Evolutionary conservation across 139 green algal genomes (phyloP), one percentile per base, ranked within the genome.

Genomic region (Chlamydomonas applanata): DNA sequence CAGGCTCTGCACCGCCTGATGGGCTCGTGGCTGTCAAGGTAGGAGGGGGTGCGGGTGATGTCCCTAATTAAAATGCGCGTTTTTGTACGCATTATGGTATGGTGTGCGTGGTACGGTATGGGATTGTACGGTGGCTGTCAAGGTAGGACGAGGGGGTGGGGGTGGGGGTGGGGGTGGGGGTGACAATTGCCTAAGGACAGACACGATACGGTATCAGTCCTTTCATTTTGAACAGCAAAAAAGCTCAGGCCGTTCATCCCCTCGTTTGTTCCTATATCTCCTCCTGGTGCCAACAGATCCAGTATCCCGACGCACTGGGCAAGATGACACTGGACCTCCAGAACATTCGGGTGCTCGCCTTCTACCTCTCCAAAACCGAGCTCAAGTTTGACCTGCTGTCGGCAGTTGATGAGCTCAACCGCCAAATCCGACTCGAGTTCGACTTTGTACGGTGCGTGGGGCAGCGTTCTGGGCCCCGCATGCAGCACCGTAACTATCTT

Each of bases 351-450:
- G 65, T 77, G 13, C 80, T 77, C 4, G 91, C 91, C 20, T 76
- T 71, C 7, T 97, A 93, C 77, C 80, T 97, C 65, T 84, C 79
- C 32, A 95, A 95, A 69, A 95, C 88, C 3, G 94, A 98, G 80
- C 73, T 98, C 72, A 89, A 93, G 72, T 98, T 98, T 71, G 94
- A 98, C 78, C 71, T 98, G 74, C 79, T 97, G 32, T 92, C 82
- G 1, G 93, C 94, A 24, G 91, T 98, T 32, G 91, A 95, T 69
- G 94, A 98, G 86, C 88, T 98, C 52, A 87, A 91, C 35, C 82
- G 82, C 52, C 93, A 97, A 79, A 92, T 97, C 52, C 73, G 77
- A 40, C 82, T 97, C 30, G 94, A 98, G 82, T 97, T 98, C 81
- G 91, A 97, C 73, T 98, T 98, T 49, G 40, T 49, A 11, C 7